These are phyloP conservation scores for Teratosphaeria gauchensis DNA, from an alignment of 2,329 filamentous ascomycete species.

Conservation along the genomic window DNA sequence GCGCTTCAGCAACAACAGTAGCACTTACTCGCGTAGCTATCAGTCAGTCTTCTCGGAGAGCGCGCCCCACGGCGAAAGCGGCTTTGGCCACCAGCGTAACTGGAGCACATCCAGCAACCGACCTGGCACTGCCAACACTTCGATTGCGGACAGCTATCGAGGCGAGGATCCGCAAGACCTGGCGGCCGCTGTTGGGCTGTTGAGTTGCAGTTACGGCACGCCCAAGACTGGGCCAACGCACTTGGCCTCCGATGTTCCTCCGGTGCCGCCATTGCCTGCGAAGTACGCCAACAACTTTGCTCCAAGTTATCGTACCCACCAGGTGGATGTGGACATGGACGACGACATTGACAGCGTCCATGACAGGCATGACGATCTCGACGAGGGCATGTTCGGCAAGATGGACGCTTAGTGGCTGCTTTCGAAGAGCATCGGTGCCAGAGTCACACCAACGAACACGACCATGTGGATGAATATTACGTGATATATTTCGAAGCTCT, in stretches of 20 bases:
- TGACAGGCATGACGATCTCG: slow-evolving; percentile 69
- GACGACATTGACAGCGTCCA: slow-evolving; percentile 39
- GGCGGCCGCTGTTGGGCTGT: slow-evolving; percentile 78
- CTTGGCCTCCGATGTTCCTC: slow-evolving; percentile 65
- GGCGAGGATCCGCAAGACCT: slow-evolving; percentile 80
- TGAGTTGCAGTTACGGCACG: slow-evolving; percentile 86
- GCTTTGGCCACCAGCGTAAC: slow-evolving; percentile 55
- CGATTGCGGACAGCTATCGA: slow-evolving; percentile 55
- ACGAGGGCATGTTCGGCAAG: slow-evolving; percentile 87
- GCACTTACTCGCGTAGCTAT: slow-evolving; percentile 62
- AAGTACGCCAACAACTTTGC: slow-evolving; percentile 53
- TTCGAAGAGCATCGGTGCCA: not conserved
- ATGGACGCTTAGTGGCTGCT: slow-evolving; percentile 73
- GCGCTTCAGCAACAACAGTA: slow-evolving; percentile 40
- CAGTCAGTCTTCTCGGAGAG: slow-evolving; percentile 58
- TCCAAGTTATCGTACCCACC: slow-evolving; percentile 13
- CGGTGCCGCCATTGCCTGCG: slow-evolving; percentile 76
- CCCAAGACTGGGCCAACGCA: slow-evolving; percentile 55
- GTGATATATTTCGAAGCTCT: slow-evolving; percentile 1
- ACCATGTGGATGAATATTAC: not conserved
- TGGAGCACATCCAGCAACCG: slow-evolving; percentile 62
- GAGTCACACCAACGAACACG: not conserved
- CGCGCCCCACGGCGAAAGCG: slow-evolving; percentile 44
- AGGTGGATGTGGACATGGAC: slow-evolving; percentile 40
- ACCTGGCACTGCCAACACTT: slow-evolving; percentile 59